These are phyloP conservation scores for Ilyonectria mors-panacis DNA, from an alignment of 2,329 filamentous ascomycete genomes.

Conservation along the genomic window DNA sequence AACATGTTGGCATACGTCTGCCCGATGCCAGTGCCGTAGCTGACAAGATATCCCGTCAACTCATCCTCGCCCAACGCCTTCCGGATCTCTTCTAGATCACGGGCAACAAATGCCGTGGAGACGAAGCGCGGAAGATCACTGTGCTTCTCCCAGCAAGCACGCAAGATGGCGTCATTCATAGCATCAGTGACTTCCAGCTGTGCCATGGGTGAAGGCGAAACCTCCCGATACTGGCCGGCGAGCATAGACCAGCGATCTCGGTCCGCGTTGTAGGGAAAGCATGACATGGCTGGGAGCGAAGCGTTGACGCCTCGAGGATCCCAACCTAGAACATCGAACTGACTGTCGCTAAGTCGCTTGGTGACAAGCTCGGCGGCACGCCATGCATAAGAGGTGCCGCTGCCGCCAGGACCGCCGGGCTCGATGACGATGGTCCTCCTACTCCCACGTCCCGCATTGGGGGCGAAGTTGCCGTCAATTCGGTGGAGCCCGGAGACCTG, in stretches of 20 bases:
- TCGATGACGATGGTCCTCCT: slow-evolving; percentile 65
- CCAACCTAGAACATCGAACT: slow-evolving; percentile 66
- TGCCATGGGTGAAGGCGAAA: slow-evolving; percentile 50
- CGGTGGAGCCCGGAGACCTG: slow-evolving; percentile 62
- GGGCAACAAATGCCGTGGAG: slow-evolving; percentile 62
- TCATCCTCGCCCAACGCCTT: slow-evolving; percentile 61
- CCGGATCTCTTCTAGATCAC: slow-evolving; percentile 65
- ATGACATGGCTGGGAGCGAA: slow-evolving; percentile 61
- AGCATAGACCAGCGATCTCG: slow-evolving; percentile 63
- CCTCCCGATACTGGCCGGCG: slow-evolving; percentile 57
- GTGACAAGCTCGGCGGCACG: slow-evolving; percentile 54
- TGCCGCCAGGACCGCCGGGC: slow-evolving; percentile 66
- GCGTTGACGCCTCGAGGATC: slow-evolving; percentile 68
- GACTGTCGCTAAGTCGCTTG: slow-evolving; percentile 58
- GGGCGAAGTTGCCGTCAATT: slow-evolving; percentile 29
- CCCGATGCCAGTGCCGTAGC: slow-evolving; percentile 67
- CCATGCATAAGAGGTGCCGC: slow-evolving; percentile 61
- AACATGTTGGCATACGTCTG: slow-evolving; percentile 68
- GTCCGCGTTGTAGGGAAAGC: slow-evolving; percentile 62
- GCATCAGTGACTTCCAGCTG: slow-evolving; percentile 62
- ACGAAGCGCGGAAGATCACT: slow-evolving; percentile 64
- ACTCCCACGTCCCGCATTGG: slow-evolving; percentile 55
- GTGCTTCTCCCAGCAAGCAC: slow-evolving; percentile 58
- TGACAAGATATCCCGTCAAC: slow-evolving; percentile 65
- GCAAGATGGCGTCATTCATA: slow-evolving; percentile 62